phyloP scores from a whole-genome alignment of 331 rosid species.

The Rhamnella rubrinervis region DNA sequence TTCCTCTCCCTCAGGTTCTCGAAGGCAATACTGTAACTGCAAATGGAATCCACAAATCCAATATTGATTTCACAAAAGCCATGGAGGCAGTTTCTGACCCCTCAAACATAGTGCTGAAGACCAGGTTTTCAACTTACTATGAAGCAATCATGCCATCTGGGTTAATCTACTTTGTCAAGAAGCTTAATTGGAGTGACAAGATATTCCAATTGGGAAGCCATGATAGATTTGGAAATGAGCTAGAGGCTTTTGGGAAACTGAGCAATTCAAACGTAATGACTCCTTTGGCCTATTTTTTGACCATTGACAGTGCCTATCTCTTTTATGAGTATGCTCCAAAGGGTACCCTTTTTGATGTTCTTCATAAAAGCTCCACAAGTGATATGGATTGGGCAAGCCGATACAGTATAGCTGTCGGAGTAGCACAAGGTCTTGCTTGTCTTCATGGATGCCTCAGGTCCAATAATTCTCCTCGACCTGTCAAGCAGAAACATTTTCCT shows the following conservation, averaged over 20 bases:
- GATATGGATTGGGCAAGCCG: slow-evolving; percentile 85
- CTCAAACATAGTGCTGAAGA: slow-evolving; percentile 61
- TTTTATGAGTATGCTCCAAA: slow-evolving; percentile 68
- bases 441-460: slow-evolving; percentile 76
- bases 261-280: slow-evolving; percentile 92
- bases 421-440: slow-evolving; percentile 87
- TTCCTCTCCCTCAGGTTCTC: slow-evolving; percentile 44
- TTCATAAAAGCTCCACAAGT: slow-evolving; percentile 53
- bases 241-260: slow-evolving; percentile 64
- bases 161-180: slow-evolving; percentile 70
- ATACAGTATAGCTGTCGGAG: slow-evolving; percentile 85
- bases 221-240: slow-evolving; percentile 53
- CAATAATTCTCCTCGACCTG: slow-evolving; percentile 77
- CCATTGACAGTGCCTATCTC: slow-evolving; percentile 63
- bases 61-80: slow-evolving; percentile 68
- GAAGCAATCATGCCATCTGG: slow-evolving; percentile 77
- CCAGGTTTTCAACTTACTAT: slow-evolving; percentile 81
- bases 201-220: slow-evolving; percentile 56
- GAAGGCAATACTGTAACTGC: slow-evolving; percentile 55
- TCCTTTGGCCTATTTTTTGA: slow-evolving; percentile 73
- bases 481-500: slow-evolving; percentile 79
- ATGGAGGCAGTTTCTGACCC: slow-evolving; percentile 61
- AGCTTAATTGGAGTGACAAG: slow-evolving; percentile 82
- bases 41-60: slow-evolving; percentile 67
- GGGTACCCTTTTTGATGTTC: slow-evolving; percentile 71